Conservation (phyloP, 2,329 filamentous ascomycete species). For the Huntiella decipiens region DNA sequence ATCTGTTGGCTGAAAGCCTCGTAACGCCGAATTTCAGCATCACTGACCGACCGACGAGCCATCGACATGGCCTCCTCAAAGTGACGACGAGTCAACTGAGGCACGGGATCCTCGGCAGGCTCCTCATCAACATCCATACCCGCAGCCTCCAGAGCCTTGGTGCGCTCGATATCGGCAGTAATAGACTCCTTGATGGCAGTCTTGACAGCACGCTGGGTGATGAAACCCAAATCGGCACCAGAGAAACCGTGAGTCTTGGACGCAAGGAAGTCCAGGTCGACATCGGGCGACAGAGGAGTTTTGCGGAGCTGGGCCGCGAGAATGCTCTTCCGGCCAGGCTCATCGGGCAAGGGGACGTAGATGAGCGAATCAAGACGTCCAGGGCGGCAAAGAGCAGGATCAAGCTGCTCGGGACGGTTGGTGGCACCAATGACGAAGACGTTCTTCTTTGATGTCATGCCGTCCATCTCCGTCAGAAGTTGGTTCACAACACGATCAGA, state of each 20-base stretch:
- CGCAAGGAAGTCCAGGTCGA: constrained; percentile 81
- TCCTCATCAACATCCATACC: constrained; percentile 55
- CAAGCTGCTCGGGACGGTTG: constrained; percentile 95
- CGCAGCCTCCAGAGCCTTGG: constrained; percentile 72
- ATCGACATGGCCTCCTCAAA: constrained; percentile 98
- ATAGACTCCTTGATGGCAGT: constrained; percentile 98
- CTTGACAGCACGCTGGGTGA: constrained; percentile 97
- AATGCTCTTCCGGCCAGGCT: constrained; percentile 73
- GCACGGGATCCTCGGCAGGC: constrained; percentile 79
- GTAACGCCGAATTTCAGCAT: constrained; percentile 94
- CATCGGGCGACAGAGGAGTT: constrained; percentile 74
- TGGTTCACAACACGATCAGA: constrained; percentile 99
- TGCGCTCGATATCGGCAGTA: constrained; percentile 66
- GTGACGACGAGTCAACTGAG: constrained; percentile 85
- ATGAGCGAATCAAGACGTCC: constrained; percentile 97
- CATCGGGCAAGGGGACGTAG: constrained; percentile 91
- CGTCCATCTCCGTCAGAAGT: constrained; percentile 97
- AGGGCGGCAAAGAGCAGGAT: constrained; percentile 92
- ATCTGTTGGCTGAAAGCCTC: constrained; percentile 97
- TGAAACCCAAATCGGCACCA: constrained; percentile 97
- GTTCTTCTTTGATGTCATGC: constrained; percentile 99
- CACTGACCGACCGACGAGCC: constrained; percentile 81
- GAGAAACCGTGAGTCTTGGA: constrained; percentile 98
- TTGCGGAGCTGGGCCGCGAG: constrained; percentile 94
- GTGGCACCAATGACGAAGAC: constrained; percentile 98